Base-by-base conservation (phyloP, 345 rosid genomes). In the Tarenaya hassleriana region DNA sequence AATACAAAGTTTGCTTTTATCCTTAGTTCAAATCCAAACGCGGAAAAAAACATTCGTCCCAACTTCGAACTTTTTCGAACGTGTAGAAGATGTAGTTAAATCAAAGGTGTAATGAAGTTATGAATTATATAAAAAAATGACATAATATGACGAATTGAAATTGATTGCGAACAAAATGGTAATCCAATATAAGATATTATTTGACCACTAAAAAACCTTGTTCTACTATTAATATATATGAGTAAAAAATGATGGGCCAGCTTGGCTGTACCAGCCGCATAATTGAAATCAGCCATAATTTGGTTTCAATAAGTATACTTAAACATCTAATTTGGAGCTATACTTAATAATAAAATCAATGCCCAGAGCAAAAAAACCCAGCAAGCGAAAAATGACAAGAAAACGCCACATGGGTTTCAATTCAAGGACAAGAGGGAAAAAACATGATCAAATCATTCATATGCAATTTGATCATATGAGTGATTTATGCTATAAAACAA, bases 261-360 rank as follows among this genome's bases (percentile, higher is more conserved):
- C 11, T 9, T 34, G 32, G 50, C 14, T 33, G 41, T 16, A 32
- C 31, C 27, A 44, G 4, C 10, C 32, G 3, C 4, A 43, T 17
- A 13, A 15, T 16, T 31, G 16, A 16, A 29, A 10, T 33, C 7
- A 10, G 16, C 15, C 13, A 41, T 42, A 55, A 27, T 12, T 41
- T 31, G 16, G 11, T 33, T 52, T 29, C 35, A 49, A n/a, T 16
- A 24, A 38, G 12, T 17, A 45, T 52, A 61, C 7, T 7, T 16
- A 61, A 24, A 3, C 18, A 47, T 7, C 15, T 50, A 10, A 49
- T 31, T 8, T 10, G 35, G 34, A 18, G 33, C 41, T 14, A 39
- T 40, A 47, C 56, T 42, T 4, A 41, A 49, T 31, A n/a, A n/a
- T 8, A 41, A 19, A 50, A 19, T 8, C 34, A 43, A 7, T 19